Evolutionary conservation across 1,139 yeast genomes (phyloP), one percentile per base, ranked within the genome.

Genomic region (Suhomyces atakaporum): DNA sequence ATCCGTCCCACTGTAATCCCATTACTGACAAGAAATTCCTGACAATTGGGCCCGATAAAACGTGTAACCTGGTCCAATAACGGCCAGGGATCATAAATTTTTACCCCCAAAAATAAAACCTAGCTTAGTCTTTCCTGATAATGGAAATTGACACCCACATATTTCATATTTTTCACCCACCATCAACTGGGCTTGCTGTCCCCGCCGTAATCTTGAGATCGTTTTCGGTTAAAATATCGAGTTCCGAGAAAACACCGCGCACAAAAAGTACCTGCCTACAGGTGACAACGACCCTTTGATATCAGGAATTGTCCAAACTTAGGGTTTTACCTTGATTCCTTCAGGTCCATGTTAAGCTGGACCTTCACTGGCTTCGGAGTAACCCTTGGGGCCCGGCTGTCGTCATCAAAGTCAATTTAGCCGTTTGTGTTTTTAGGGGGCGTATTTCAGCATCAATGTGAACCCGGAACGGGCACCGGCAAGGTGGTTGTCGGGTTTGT

Each of bases 181-280:
- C 10, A n/a, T n/a, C n/a, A n/a, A n/a, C n/a, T 22, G n/a, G 24
- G n/a, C 24, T 22, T 22, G 24, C 24, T 10, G 11, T 22, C 24
- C 24, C 24, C 24, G 24, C 24, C 12, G 24, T 7, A 22, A n/a
- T n/a, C 12, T 22, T 10, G 24, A 22, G 24, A 22, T 22, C 24
- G 7, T n/a, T 22, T 22, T 22, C 23, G 30, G 30, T 27, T 27
- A 27, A 27, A n/a, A 6, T 21, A 11, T 11, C 15, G 16, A 7
- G n/a, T 12, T 13, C 30, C 16, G 30, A 27, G n/a, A 16, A 19
- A 7, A 27, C 9, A 16, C 20, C 16, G 21, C 20, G 16, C 13
- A 18, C 14, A n/a, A n/a, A n/a, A n/a, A n/a, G n/a, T n/a, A n/a
- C n/a, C n/a, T n/a, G n/a, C n/a, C n/a, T n/a, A n/a, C n/a, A n/a